Conservation (phyloP, 805 yeast species). For the Scheffersomyces stipitis region DNA sequence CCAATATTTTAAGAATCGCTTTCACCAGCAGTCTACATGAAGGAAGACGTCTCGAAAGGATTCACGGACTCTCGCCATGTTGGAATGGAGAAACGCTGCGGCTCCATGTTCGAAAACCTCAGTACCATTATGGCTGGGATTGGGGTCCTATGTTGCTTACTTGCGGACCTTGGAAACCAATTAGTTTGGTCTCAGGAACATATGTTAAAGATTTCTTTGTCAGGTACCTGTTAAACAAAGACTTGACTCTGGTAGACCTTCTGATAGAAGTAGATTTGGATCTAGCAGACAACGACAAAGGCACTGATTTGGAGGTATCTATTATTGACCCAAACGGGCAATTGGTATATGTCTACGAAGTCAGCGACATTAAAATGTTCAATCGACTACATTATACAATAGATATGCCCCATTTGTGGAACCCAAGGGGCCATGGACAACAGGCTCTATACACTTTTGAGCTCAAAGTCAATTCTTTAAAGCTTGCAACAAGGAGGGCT, state of each 20-base stretch:
- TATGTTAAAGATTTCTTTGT: constrained; percentile 18
- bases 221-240: constrained; percentile 6
- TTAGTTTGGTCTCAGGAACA: constrained; percentile 21
- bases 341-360: no score
- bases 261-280: not conserved
- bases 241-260: not conserved
- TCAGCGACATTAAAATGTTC: not conserved
- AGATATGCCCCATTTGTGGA: constrained; percentile 38
- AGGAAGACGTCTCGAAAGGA: constrained; percentile 31
- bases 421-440: constrained; percentile 37
- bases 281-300: no score
- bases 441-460: constrained; percentile 32
- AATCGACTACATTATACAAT: constrained; percentile 6
- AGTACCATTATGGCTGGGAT: constrained; percentile 58
- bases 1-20: constrained; percentile 31
- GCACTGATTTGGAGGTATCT: no score
- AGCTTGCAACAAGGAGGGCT: constrained; percentile 17
- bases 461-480: constrained; percentile 11
- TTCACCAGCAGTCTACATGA: constrained; percentile 38
- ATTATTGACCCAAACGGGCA: no score
- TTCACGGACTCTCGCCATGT: constrained; percentile 24
- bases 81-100: constrained; percentile 47
- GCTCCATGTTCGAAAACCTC: constrained; percentile 49
- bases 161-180: constrained; percentile 45
- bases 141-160: constrained; percentile 50